These are phyloP conservation scores for Neurospora sp. DNA, from an alignment of 495 filamentous ascomycete species.

Conservation along the genomic window DNA sequence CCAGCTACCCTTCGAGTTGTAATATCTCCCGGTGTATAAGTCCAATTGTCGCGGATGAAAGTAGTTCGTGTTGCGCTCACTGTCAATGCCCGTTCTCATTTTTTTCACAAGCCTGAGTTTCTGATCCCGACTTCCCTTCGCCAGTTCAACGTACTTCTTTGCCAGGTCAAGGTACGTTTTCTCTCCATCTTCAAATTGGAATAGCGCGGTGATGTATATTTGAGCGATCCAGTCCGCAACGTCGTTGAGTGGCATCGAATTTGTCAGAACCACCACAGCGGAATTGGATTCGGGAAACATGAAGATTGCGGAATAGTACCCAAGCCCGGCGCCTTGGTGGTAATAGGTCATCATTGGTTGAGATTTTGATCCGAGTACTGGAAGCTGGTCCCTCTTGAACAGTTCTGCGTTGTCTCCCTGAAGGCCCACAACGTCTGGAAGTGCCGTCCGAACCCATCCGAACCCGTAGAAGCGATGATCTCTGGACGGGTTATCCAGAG, in stretches of 20 bases:
- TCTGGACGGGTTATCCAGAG: constrained; percentile 1
- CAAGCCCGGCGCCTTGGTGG: constrained; percentile 17
- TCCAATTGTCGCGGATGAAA: not conserved
- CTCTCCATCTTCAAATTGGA: not conserved
- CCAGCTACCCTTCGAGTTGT: not conserved
- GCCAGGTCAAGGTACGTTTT: not conserved
- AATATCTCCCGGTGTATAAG: not conserved
- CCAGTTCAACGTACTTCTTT: constrained; percentile 4
- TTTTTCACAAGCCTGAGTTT: not conserved
- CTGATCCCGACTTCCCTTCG: not conserved
- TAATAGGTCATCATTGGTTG: constrained; percentile 12
- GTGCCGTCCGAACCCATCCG: constrained; percentile 9
- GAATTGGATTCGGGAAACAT: constrained; percentile 20
- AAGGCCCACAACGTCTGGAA: constrained; percentile 5
- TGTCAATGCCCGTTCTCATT: not conserved
- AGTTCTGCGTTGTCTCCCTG: constrained; percentile 11
- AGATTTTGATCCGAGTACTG: constrained; percentile 6
- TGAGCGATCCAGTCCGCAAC: constrained; percentile 21
- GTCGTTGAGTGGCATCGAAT: constrained; percentile 17
- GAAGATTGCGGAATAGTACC: constrained; percentile 8
- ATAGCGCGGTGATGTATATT: constrained; percentile 12
- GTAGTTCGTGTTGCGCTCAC: not conserved
- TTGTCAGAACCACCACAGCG: constrained; percentile 19
- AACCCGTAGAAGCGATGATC: constrained; percentile 4
- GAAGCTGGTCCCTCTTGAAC: constrained; percentile 2